Base-by-base conservation (phyloP, 192 early-diverging fungal species). In the Linnemannia schmuckeri region DNA sequence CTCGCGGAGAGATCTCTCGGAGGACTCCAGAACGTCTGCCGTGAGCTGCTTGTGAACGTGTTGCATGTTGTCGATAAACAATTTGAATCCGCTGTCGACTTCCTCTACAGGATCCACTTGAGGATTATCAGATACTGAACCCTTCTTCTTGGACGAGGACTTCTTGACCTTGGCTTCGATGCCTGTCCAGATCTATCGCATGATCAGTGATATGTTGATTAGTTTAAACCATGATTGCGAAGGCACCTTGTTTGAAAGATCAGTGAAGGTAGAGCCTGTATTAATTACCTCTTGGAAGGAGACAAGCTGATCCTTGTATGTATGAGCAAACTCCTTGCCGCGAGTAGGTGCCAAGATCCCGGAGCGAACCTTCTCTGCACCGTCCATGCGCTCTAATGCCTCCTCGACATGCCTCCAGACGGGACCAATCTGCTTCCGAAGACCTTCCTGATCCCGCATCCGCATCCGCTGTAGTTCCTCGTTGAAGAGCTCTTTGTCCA, bases 401-500 rank as follows among this genome's bases (percentile, higher is more conserved):
- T 87, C 77, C 46, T 86, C 87, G n/a, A 91, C 74, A 57, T 89
- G 93, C 74, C 84, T 88, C 95, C 95, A 96, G n/a, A 93, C 92
- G 0, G 89, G 90, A 57, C 90, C 91, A 82, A 95, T 92, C 74
- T 91, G 91, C 49, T 90, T 88, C 79, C 91, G 89, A 54, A 95
- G 88, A 61, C 89, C 90, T 42, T 91, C 87, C 82, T 91, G 88
- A 82, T 91, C 91, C 68, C 92, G 88, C 74, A 81, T 88, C 22
- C 90, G 89, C 88, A 90, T 92, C 71, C 87, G 89, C 54, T 84
- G 79, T 38, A 95, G 83, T 46, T 94, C 90, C 66, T 94, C 93
- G 77, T 95, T 95, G 49, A 94, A 94, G 13, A 95, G 92, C 37
- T 92, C 88, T 27, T 92, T 90, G 74, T 94, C 93, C 47, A 91